phyloP scores from a whole-genome alignment of 1,284 basidiomycete species.

The Tausonia pullulans region DNA sequence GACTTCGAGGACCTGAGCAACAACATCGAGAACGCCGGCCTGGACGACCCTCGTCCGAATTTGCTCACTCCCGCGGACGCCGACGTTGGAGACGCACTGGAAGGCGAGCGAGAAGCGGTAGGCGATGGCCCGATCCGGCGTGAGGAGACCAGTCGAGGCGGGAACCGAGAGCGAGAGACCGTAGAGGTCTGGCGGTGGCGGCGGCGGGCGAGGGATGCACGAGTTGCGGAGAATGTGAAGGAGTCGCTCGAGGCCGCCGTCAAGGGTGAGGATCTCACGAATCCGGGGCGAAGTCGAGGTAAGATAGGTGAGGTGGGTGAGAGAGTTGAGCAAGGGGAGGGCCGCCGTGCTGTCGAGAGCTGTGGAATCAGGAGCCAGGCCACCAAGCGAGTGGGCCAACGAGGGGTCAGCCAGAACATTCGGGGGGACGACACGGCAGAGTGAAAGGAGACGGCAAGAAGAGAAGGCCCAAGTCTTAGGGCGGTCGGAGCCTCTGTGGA shows the following conservation, averaged over 20 bases:
- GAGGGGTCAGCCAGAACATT: too few species aligned
- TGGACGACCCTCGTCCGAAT: conserved; percentile 90
- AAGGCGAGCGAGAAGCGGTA: conserved; percentile 85
- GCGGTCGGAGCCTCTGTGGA: too few species aligned
- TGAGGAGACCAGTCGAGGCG: conserved; percentile 36
- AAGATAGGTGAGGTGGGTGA: conserved; percentile 92
- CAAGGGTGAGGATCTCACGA: conserved; percentile 94
- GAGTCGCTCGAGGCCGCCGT: conserved; percentile 91
- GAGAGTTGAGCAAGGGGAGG: conserved; percentile 88
- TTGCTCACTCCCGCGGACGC: conserved; percentile 87
- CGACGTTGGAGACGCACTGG: conserved; percentile 95
- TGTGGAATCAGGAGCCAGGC: conserved; percentile 30
- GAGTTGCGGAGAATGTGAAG: conserved; percentile 86
- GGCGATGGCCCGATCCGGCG: conserved; percentile 66
- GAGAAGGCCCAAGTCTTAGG: too few species aligned
- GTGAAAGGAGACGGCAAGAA: too few species aligned
- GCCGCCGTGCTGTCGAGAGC: conserved; percentile 87
- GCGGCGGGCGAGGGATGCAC: conserved; percentile 35
- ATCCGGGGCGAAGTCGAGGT: conserved; percentile 96
- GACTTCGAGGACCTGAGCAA: conserved; percentile 85
- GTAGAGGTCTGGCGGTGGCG: conserved; percentile 32
- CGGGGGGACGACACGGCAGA: too few species aligned
- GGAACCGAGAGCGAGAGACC: conserved; percentile 35
- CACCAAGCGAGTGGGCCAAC: not conserved
- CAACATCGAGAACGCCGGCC: conserved; percentile 87